Conservation (phyloP, 2,329 filamentous ascomycete genomes). For the Didymella pinodella region DNA sequence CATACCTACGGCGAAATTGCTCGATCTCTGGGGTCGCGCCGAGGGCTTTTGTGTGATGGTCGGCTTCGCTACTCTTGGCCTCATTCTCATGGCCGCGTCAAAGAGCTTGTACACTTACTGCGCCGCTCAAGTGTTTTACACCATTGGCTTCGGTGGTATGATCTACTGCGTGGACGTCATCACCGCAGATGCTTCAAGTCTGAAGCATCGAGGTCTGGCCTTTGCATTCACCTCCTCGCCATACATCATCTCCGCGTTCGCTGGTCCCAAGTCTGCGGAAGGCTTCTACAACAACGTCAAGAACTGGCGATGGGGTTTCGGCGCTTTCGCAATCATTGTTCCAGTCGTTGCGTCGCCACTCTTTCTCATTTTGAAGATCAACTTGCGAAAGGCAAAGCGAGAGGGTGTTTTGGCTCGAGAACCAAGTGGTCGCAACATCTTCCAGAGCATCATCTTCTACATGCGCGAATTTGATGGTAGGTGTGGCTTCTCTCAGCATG, state of each 20-base stretch:
- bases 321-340: conserved; percentile 69
- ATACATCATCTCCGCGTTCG: conserved; percentile 29
- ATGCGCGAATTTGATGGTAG: conserved; percentile 55
- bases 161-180: conserved; percentile 69
- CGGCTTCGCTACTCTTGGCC: conserved; percentile 32
- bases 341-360: conserved; percentile 68
- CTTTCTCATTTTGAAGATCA: conserved; percentile 58
- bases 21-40: conserved; percentile 52
- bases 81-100: conserved; percentile 73
- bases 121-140: conserved; percentile 44
- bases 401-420: conserved; percentile 58
- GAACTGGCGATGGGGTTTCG: conserved; percentile 68
- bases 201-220: conserved; percentile 64
- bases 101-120: conserved; percentile 56
- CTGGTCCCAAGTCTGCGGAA: conserved; percentile 27
- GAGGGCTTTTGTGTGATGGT: conserved; percentile 49
- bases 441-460: conserved; percentile 53
- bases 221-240: conserved; percentile 56
- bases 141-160: conserved; percentile 67
- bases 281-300: conserved; percentile 56
- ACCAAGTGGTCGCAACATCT: conserved; percentile 55
- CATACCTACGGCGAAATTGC: conserved; percentile 50
- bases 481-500: conserved; percentile 36
- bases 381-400: conserved; percentile 65
- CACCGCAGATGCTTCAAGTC: conserved; percentile 68